Evolutionary conservation across 2,329 filamentous ascomycete species (phyloP).

Genomic region (Massarina eburnea): DNA sequence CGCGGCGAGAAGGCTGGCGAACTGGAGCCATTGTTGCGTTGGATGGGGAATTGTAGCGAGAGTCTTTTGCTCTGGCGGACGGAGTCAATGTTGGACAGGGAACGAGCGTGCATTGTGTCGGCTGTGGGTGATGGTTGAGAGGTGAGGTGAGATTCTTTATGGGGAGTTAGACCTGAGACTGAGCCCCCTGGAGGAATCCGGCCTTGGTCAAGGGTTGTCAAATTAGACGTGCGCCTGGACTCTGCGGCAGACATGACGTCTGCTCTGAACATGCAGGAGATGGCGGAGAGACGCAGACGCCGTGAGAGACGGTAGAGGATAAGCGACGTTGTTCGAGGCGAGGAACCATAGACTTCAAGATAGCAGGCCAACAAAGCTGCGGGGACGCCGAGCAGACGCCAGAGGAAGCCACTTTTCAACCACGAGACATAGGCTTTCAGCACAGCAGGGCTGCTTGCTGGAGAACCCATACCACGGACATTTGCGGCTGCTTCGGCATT

Average conservation of each 20-base stretch:
- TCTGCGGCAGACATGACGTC: conserved; percentile 35
- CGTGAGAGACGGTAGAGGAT: conserved; percentile 39
- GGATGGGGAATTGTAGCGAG: conserved; percentile 53
- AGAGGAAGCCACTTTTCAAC: conserved; percentile 21
- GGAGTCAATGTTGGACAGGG: conserved; percentile 37
- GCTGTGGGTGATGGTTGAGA: conserved; percentile 22
- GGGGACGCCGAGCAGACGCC: conserved; percentile 30
- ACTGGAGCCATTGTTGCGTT: conserved; percentile 38
- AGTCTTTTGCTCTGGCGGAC: conserved; percentile 47
- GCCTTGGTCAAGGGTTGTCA: conserved; percentile 31
- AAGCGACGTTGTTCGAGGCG: conserved; percentile 32
- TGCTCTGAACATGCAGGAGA: conserved; percentile 25
- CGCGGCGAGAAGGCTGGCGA: conserved; percentile 34
- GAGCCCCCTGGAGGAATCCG: conserved; percentile 20
- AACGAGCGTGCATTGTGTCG: conserved; percentile 29
- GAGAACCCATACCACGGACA: conserved; percentile 35
- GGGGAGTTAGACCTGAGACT: conserved; percentile 8
- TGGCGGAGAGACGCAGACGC: conserved; percentile 26
- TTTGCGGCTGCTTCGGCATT: conserved; percentile 34
- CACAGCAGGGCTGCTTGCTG: conserved; percentile 24
- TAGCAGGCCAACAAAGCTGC: conserved; percentile 31
- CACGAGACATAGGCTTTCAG: conserved; percentile 35
- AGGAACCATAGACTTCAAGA: conserved; percentile 32
- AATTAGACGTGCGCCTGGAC: conserved; percentile 16
- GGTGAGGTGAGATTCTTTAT: conserved; percentile 13